phyloP scores from a whole-genome alignment of 2,329 filamentous ascomycete genomes.

The Fusarium xylarioides region DNA sequence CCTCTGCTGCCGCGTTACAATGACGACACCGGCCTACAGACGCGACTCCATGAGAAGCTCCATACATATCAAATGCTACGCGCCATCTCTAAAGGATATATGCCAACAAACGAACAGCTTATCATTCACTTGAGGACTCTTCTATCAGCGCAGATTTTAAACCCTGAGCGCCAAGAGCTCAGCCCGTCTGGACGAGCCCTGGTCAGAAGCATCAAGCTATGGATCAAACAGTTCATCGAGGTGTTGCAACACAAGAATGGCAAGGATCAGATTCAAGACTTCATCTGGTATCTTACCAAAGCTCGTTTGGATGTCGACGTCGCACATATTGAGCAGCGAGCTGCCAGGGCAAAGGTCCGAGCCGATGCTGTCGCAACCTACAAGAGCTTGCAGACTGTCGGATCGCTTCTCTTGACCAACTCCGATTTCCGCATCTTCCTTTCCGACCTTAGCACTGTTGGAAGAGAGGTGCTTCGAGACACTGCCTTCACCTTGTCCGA shows the following conservation, averaged over 20 bases:
- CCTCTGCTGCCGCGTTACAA: conserved; percentile 85
- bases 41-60: conserved; percentile 84
- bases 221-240: conserved; percentile 83
- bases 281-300: conserved; percentile 84
- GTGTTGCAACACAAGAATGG: conserved; percentile 83
- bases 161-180: conserved; percentile 73
- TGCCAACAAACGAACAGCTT: conserved; percentile 89
- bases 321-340: conserved; percentile 42
- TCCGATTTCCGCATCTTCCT: conserved; percentile 89
- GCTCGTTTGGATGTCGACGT: conserved; percentile 64
- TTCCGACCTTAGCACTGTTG: conserved; percentile 79
- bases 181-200: conserved; percentile 81
- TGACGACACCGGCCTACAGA: conserved; percentile 82
- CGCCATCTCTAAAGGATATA: conserved; percentile 83
- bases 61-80: conserved; percentile 93
- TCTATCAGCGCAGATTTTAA: conserved; percentile 80
- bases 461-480: conserved; percentile 85
- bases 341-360: conserved; percentile 44
- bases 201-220: conserved; percentile 75
- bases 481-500: conserved; percentile 82
- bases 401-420: conserved; percentile 86
- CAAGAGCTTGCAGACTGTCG: conserved; percentile 82
- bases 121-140: conserved; percentile 83
- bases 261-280: conserved; percentile 87
- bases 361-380: conserved; percentile 62